Percentiles rank a stretch among this genome's conserved stretches.
Evolutionary conservation across 163 green algal species (phyloP).

Genomic region (Scenedesmus sp.): DNA sequence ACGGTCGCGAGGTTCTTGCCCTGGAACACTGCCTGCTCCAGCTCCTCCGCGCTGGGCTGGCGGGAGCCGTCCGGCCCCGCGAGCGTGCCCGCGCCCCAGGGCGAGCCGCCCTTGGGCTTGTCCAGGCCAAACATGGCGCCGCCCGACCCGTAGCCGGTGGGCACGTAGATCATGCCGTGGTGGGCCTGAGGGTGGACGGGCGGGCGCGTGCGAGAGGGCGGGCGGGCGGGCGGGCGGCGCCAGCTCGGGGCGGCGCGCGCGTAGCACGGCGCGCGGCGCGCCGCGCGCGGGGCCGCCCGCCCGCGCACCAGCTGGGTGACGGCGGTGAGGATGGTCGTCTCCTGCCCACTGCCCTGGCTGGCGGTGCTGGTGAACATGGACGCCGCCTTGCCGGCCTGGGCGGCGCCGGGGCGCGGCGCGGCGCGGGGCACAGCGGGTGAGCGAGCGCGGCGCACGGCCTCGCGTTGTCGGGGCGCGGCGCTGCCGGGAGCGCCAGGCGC

Average conservation of each 20-base stretch:
- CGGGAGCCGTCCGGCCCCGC: slow-evolving; percentile 72
- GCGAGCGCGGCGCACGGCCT: no score
- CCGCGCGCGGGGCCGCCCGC: no score
- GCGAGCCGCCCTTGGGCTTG: slow-evolving; percentile 67
- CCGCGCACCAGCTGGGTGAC: slow-evolving; percentile 83
- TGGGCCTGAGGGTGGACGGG: no score
- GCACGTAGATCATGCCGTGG: slow-evolving; percentile 95
- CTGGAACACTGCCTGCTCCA: slow-evolving; percentile 63
- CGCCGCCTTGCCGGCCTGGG: slow-evolving; percentile 49
- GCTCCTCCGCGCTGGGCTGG: slow-evolving; percentile 75
- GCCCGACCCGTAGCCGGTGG: slow-evolving; percentile 56
- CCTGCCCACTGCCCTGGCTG: slow-evolving; percentile 80
- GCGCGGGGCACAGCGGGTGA: no score
- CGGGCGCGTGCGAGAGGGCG: no score
- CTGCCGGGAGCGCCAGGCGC: no score
- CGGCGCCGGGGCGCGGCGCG: no score
- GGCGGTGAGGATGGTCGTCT: slow-evolving; percentile 77
- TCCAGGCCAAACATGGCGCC: slow-evolving; percentile 13
- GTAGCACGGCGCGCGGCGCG: no score
- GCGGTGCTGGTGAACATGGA: slow-evolving; percentile 78
- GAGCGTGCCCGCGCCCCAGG: slow-evolving; percentile 82
- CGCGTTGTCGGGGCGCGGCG: no score
- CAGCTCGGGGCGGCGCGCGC: no score
- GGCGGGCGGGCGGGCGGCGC: no score
- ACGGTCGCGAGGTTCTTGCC: slow-evolving; percentile 40